Conservation (phyloP, 306 rosid genomes). For the Chamaecrista fasciculata region DNA sequence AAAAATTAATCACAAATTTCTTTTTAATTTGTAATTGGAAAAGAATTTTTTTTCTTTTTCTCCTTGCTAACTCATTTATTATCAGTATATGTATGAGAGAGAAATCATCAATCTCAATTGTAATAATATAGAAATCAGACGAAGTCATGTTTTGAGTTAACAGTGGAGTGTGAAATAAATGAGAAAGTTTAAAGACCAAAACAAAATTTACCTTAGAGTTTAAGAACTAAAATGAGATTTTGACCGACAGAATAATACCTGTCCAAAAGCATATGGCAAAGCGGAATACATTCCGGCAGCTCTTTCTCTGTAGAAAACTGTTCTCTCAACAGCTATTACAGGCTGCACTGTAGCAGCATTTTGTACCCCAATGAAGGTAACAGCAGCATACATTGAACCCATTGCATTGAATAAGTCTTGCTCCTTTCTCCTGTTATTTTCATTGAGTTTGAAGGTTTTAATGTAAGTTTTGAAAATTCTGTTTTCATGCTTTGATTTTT, state of each 20-base stretch:
- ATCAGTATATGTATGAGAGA: no score
- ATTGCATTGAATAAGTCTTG: slow-evolving; percentile 52
- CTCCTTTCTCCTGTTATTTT: slow-evolving; percentile 26
- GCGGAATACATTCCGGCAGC: slow-evolving; percentile 58
- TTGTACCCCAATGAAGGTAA: slow-evolving; percentile 46
- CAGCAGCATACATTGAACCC: slow-evolving; percentile 51
- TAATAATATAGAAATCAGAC: no score
- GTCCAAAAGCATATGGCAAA: slow-evolving; percentile 47
- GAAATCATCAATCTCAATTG: no score
- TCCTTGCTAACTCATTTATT: no score
- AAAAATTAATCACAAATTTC: no score
- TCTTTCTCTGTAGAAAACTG: slow-evolving; percentile 52
- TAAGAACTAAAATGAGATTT: no score
- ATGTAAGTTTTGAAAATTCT: neutral
- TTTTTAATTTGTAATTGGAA: no score
- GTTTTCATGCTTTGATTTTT: neutral
- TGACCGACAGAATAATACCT: slow-evolving; percentile 15
- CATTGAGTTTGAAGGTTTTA: neutral
- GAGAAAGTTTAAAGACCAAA: no score
- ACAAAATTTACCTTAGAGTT: no score
- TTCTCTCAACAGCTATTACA: slow-evolving; percentile 40
- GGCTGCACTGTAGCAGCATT: slow-evolving; percentile 42
- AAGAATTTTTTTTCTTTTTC: no score
- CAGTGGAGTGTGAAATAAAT: no score
- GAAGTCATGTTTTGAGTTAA: no score